Percentiles rank a stretch among this genome's conserved stretches.
Conservation (phyloP, 805 yeast species). For the Phaffomyces thermotolerans region DNA sequence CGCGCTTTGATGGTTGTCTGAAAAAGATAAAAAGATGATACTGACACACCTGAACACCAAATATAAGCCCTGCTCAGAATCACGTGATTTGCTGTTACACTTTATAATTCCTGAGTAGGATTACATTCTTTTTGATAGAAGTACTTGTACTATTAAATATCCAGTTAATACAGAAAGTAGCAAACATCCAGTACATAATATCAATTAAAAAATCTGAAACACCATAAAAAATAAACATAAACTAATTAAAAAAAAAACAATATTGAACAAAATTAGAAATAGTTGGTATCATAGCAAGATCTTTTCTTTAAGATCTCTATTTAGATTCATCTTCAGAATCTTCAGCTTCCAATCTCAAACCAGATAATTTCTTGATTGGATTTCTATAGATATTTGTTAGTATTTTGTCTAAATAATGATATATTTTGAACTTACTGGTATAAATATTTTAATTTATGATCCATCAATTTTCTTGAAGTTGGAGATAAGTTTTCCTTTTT, state of each 20-base stretch:
- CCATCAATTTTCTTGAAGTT: constrained; percentile 23
- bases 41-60: neutral
- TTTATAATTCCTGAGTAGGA: no score
- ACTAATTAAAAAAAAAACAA: neutral
- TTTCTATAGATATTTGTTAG: constrained; percentile 13
- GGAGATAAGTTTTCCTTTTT: constrained; percentile 24
- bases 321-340: constrained; percentile 3
- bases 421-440: constrained; percentile 15
- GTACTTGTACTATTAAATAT: no score
- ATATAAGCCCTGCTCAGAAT: neutral
- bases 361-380: constrained; percentile 22
- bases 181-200: no score
- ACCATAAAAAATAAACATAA: neutral
- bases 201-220: no score
- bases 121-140: no score
- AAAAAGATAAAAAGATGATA: neutral
- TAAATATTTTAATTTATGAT: constrained; percentile 22
- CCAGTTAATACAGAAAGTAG: no score
- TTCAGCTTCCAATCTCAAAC: constrained; percentile 20
- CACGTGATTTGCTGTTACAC: no score
- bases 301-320: neutral
- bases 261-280: neutral
- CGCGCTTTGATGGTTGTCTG: neutral
- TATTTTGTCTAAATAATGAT: neutral
- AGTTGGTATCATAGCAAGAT: neutral